Evolutionary conservation across 179 eudicot species (phyloP), one percentile per base, ranked within the genome.

Genomic region (Silene vulgaris): DNA sequence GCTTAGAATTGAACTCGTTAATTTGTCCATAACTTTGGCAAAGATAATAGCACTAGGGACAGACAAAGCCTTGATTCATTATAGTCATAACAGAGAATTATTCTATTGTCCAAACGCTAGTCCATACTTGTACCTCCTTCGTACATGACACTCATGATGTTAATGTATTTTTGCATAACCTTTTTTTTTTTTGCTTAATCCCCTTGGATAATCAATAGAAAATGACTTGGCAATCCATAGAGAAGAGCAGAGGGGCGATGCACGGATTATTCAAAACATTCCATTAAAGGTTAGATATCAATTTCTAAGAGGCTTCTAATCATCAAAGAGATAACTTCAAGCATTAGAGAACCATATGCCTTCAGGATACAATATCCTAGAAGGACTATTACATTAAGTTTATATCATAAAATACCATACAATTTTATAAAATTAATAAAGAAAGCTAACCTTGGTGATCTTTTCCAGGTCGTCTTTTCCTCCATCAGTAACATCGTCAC

Each of bases 401-500:
- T 13, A 17, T 19, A 30, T 73, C 50, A 73, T 19, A 20, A 30
- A 7, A 9, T 48, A 45, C 26, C 11, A 75, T 54, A 67, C 32
- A 29, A 52, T 13, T 28, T 60, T 13, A 32, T 43, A 16, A 30
- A 57, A 69, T 0, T 6, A 72, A 19, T 20, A 13, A 12, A 35
- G 65, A 60, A 26, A 28, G 54, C 78, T 74, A 60, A 91, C 96
- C 92, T 88, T 89, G 16, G 98, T 93, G 57, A 91, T 90, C 81
- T 85, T 93, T 82, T 87, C 88, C 29, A 93, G 86, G 81, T 93
- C 98, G 84, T 90, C 92, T 37, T 61, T 85, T 82, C 96, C 97
- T 48, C 97, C 98, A 87, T 93, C 98, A 74, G 97, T 91, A 56
- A 91, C 61, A 65, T 93, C 96, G 84, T 90, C 89, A 45, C 98